Evolutionary conservation across 2,329 filamentous ascomycete species (phyloP).

Genomic region (Hortaea werneckii): DNA sequence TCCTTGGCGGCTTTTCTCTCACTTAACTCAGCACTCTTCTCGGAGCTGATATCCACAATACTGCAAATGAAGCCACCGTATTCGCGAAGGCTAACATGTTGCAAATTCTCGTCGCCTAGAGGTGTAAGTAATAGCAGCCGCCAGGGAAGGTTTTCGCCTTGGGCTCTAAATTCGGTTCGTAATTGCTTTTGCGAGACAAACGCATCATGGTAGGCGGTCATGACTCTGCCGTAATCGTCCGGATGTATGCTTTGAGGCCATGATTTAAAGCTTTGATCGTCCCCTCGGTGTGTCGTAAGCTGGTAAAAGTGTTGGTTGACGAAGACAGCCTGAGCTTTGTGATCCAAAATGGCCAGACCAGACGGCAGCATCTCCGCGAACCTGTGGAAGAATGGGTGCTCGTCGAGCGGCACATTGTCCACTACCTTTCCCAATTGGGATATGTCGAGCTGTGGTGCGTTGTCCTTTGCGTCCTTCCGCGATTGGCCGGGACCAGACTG

Average conservation of each 20-base stretch:
- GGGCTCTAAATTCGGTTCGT: conserved; percentile 34
- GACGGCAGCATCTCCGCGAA: conserved; percentile 38
- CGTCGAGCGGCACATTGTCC: conserved; percentile 19
- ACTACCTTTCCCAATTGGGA: conserved; percentile 3
- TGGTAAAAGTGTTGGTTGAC: conserved; percentile 38
- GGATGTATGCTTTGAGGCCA: conserved; percentile 39
- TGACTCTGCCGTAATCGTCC: conserved; percentile 35
- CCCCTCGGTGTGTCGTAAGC: conserved; percentile 33
- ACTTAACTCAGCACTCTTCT: conserved; percentile 33
- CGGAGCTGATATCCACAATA: conserved; percentile 37
- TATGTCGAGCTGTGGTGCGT: background rate
- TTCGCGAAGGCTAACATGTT: conserved; percentile 20
- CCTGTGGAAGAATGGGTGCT: conserved; percentile 33
- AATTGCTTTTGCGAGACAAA: conserved; percentile 30
- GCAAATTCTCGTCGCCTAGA: conserved; percentile 28
- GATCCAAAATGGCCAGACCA: conserved; percentile 36
- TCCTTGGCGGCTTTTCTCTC: conserved; percentile 34
- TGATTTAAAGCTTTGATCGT: conserved; percentile 30
- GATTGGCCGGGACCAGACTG: background rate
- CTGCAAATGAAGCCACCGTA: conserved; percentile 38
- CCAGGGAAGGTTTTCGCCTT: conserved; percentile 26
- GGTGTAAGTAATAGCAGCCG: conserved; percentile 34
- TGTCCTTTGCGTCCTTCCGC: background rate
- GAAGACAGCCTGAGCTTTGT: conserved; percentile 34
- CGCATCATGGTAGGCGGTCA: conserved; percentile 33